Evolutionary conservation across 352 stramenopile species (phyloP), one percentile per base, ranked within the genome.

Genomic region (Phytopythium montanum): DNA sequence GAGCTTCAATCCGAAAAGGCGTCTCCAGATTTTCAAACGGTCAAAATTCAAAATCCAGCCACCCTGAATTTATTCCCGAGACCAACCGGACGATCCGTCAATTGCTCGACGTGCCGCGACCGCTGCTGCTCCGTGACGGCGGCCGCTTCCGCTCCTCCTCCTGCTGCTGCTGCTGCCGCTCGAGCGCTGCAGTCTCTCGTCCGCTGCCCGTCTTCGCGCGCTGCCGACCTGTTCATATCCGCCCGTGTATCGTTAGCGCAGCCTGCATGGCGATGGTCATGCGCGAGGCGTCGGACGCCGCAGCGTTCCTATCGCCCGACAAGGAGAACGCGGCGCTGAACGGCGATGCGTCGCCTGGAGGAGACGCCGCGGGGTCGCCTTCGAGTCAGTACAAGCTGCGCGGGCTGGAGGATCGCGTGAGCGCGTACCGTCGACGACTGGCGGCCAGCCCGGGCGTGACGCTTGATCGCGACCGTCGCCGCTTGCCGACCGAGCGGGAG

Each of bases 261-360:
- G 25, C 16, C 19, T 46, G 49, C n/a, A 28, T 59, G 44, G 49
- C 34, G 28, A 75, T 74, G 68, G 76, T 68, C 41, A 76, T 75
- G 64, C 66, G 72, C 38, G 69, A 74, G 41, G 31, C 53, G 33
- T 25, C 63, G 6, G 55, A 61, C 41, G 55, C 55, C 9, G 55
- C 42, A 5, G 45, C 61, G 48, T 42, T 75, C 31, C 33, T 58
- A 6, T 39, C 58, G 18, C 19, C 36, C 2, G 54, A 48, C 14
- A 74, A 78, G 38, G 70, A 78, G 64, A 78, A 72, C 61, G 34
- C 61, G 7, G 34, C 53, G 36, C 53, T 59, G 26, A 59, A 59
- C 23, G 53, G 16, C n/a, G 53, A 48, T 16, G 38, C 16, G 9
- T 28, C 61, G 10, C 21, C 39, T 3, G 25, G 9, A 18, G 41